A percentile compares a stretch with the other conserved stretches of the same genome.
Conservation (phyloP, 2,329 filamentous ascomycete species). For the Fusarium sterilihyphosum region DNA sequence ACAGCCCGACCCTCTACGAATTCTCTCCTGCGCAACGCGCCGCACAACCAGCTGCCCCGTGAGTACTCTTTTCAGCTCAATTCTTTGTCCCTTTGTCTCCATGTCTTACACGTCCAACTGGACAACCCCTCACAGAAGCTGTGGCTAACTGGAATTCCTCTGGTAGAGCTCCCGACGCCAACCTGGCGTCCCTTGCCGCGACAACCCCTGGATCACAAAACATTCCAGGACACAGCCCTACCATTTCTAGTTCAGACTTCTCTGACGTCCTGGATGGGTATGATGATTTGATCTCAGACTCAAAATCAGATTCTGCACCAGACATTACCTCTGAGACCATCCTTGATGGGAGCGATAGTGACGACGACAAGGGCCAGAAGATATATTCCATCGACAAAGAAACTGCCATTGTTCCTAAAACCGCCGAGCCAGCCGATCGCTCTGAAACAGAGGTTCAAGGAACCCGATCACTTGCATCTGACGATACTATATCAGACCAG, state of each 20-base stretch:
- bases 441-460: slow-evolving; percentile 44
- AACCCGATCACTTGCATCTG: slow-evolving; percentile 35
- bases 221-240: slow-evolving; percentile 55
- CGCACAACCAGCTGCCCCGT: slow-evolving; percentile 38
- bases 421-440: slow-evolving; percentile 20
- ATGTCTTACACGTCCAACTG: slow-evolving; percentile 15
- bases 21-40: slow-evolving; percentile 52
- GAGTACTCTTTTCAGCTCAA: slow-evolving; percentile 31
- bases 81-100: slow-evolving; percentile 8
- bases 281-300: slow-evolving; percentile 54
- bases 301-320: slow-evolving; percentile 40
- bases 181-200: slow-evolving; percentile 38
- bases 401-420: slow-evolving; percentile 1
- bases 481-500: slow-evolving; percentile 52
- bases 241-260: slow-evolving; percentile 54
- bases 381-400: slow-evolving; percentile 39
- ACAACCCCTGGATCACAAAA: slow-evolving; percentile 46
- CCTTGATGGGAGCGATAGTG: slow-evolving; percentile 34
- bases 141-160: slow-evolving; percentile 44
- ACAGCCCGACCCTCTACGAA: slow-evolving; percentile 71
- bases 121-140: slow-evolving; percentile 9
- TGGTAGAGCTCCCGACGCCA: slow-evolving; percentile 41
- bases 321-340: slow-evolving; percentile 42
- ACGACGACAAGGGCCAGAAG: slow-evolving; percentile 43
- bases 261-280: slow-evolving; percentile 56